These are phyloP conservation scores for Cardamine occulta DNA, from an alignment of 345 rosid genomes.

Conservation along the genomic window DNA sequence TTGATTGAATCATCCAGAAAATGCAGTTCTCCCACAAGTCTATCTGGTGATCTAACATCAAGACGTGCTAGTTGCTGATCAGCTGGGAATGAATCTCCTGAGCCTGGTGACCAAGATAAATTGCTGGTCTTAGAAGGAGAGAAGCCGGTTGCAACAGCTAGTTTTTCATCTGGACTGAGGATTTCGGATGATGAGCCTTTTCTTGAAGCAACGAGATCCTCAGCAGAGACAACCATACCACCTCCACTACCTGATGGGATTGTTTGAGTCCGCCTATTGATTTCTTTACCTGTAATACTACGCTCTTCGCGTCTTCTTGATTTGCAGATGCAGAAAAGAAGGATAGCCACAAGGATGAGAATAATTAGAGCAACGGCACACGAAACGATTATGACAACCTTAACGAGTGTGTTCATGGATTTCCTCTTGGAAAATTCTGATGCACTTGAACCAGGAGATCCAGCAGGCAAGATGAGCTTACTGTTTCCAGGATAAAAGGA, in stretches of 20 bases:
- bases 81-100: constrained; percentile 87
- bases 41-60: constrained; percentile 92
- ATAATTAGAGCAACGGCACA: constrained; percentile 73
- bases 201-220: constrained; percentile 72
- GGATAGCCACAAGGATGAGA: constrained; percentile 76
- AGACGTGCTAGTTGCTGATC: constrained; percentile 76
- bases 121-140: constrained; percentile 89
- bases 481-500: constrained; percentile 89
- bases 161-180: constrained; percentile 79
- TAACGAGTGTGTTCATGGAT: constrained; percentile 56
- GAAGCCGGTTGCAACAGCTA: constrained; percentile 63
- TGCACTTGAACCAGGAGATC: constrained; percentile 51
- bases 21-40: constrained; percentile 83
- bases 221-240: constrained; percentile 78
- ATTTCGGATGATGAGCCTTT: constrained; percentile 87
- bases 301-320: constrained; percentile 59
- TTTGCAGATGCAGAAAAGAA: constrained; percentile 61
- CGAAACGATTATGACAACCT: constrained; percentile 71
- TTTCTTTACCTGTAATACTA: constrained; percentile 52
- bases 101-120: constrained; percentile 90
- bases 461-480: constrained; percentile 59
- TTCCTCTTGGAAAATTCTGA: constrained; percentile 58
- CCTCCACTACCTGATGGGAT: constrained; percentile 68
- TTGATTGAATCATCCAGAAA: constrained; percentile 90
- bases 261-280: constrained; percentile 48